Evolutionary conservation across 106 monocot genomes (phyloP), one percentile per base, ranked within the genome.

Genomic region (Acorus gramineus): DNA sequence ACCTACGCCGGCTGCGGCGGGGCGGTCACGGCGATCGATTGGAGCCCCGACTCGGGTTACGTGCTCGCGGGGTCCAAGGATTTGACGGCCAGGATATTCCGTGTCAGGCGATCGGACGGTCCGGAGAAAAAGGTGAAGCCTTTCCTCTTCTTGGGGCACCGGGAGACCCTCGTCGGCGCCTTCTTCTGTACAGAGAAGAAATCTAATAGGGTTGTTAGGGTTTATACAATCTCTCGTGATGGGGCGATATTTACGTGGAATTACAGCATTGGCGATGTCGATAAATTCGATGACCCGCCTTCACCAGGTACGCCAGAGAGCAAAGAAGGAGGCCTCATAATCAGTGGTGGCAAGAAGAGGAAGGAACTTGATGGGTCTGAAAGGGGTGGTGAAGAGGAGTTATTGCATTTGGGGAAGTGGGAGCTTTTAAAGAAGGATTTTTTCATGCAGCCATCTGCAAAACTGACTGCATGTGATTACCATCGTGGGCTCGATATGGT

Each of bases 401-500:
- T 57, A 44, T 56, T 82, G 71, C 63, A 80, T 52, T 62, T 6
- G 55, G 54, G 60, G 58, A 89, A 77, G 14, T 98, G 98, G 98
- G 69, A 88, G 61, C 53, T 98, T 47, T 63, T 77, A 59, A 91
- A 98, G 79, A 98, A 98, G 64, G 78, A 98, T 67, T 88, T 92
- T 13, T 98, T 98, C 71, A 89, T 85, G 85, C 98, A 88, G 74
- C 4, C 84, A 3, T 77, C 87, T 0, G 81, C 85, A 44, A 85
- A 73, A 65, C 60, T 98, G 59, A 88, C 98, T 5, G 76, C 98
- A 5, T 98, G 98, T 53, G 98, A 98, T 77, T 98, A 92, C 79
- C 91, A 98, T 47, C 63, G 66, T n/a, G 85, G 86, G 44, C 83
- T 98, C 58, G 88, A 92, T 66, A 92, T 92, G 98, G 83, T 98